Conservation (phyloP, 441 rosid species). For the Populus hybrid region DNA sequence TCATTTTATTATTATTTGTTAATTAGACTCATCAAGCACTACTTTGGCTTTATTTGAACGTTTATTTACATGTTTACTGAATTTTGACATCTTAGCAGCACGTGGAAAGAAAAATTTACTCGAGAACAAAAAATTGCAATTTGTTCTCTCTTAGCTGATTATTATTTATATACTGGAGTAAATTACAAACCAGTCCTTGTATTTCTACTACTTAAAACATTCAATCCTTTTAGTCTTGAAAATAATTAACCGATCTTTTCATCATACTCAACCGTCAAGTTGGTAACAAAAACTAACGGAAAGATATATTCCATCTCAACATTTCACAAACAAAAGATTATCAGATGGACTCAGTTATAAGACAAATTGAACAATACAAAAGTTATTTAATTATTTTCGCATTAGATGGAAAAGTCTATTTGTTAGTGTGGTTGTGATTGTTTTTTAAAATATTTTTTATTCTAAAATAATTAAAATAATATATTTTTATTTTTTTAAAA, state of each 20-base stretch:
- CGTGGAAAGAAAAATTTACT: neutral
- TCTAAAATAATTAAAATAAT: too few species aligned
- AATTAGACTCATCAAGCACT: too few species aligned
- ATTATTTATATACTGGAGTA: neutral
- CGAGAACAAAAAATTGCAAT: neutral
- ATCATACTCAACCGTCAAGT: neutral
- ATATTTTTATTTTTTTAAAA: too few species aligned
- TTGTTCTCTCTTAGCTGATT: neutral
- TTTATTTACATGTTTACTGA: neutral
- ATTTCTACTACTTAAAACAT: neutral
- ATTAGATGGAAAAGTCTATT: accelerated
- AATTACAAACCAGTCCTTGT: neutral
- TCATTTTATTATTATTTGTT: too few species aligned
- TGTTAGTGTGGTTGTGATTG: accelerated
- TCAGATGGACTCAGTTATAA: neutral
- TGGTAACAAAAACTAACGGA: neutral
- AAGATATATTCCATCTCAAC: neutral
- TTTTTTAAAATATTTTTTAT: too few species aligned
- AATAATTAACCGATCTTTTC: neutral
- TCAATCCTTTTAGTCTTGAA: neutral
- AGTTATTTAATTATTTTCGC: too few species aligned
- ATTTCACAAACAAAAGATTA: neutral
- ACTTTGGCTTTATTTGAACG: neutral
- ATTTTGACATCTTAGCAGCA: neutral
- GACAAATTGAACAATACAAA: neutral